Evolutionary conservation across 129 eudicot genomes (phyloP), one percentile per base, ranked within the genome.

Genomic region (Lactuca saligna): DNA sequence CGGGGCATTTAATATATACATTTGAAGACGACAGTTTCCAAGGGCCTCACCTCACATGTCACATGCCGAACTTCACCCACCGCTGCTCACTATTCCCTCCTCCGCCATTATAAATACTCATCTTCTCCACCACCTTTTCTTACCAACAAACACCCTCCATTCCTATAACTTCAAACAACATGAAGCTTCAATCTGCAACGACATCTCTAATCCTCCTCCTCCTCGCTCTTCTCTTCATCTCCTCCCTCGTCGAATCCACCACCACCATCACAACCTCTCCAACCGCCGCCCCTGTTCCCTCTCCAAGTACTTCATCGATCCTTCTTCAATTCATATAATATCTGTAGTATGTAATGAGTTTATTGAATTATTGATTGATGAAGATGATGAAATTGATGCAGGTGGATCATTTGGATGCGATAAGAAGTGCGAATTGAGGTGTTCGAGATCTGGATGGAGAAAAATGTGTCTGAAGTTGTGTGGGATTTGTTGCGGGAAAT

Each of bases 401-500:
- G 51, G 51, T 46, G 51, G 51, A 46, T 46, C 15, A 46, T 46
- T 46, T 10, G 51, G 51, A 46, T 46, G 51, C 51, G 51, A 46
- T 46, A 46, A 46, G 14, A 46, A 46, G 51, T 60, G 65, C 17
- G 46, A 4, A 6, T n/a, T 60, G 37, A 37, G 65, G 44, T 60
- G 65, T 41, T 60, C 65, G 7, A 60, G 41, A n/a, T 32, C 65
- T 11, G 44, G 41, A 4, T 60, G 41, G 39, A 34, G 38, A 0
- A 37, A 37, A n/a, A 34, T 57, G 66, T 72, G 76, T 32, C 4
- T 48, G 51, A 46, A 62, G 10, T 8, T 46, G 51, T 87, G 95
- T 29, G 74, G 81, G 54, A 76, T 84, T 1, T 87, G 95, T 66
- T 87, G 90, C 62, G 68, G 38, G 17, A 73, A 79, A 60, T 84